Percentiles rank a stretch among this genome's conserved stretches.
phyloP scores from a whole-genome alignment of 75 land plant genomes.

The Selaginella tamariscina region DNA sequence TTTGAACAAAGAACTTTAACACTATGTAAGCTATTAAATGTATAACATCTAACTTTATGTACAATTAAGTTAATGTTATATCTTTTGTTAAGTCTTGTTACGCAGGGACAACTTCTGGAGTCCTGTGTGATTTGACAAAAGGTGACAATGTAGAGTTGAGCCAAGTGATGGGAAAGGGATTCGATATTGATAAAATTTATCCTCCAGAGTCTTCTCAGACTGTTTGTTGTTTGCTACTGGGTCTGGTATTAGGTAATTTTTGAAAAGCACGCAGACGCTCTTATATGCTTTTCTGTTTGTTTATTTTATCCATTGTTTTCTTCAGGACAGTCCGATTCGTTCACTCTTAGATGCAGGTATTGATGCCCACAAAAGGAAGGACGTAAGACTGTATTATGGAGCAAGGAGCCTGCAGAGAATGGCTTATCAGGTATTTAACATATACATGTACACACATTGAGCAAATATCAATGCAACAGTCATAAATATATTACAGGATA shows the following conservation, averaged over 20 bases:
- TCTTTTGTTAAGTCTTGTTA: no score
- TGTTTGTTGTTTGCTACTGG: conserved; percentile 89
- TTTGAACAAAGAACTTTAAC: no score
- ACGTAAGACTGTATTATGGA: conserved; percentile 96
- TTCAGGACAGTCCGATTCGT: conserved; percentile 67
- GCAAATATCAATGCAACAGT: not conserved
- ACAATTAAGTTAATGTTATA: no score
- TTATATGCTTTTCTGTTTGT: not conserved
- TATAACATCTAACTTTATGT: no score
- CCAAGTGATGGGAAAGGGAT: conserved; percentile 75
- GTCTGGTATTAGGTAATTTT: conserved; percentile 74
- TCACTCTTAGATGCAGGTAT: conserved; percentile 87
- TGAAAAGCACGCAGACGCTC: not conserved
- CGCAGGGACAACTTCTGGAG: conserved; percentile 66
- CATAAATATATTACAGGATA: conserved; percentile 42
- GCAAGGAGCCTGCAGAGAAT: conserved; percentile 76
- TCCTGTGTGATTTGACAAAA: conserved; percentile 49
- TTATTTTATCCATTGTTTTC: not conserved
- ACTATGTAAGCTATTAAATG: no score
- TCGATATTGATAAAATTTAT: conserved; percentile 36
- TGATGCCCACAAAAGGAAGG: conserved; percentile 50
- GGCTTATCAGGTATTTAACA: conserved; percentile 76
- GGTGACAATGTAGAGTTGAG: conserved; percentile 83
- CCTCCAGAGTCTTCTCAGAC: conserved; percentile 45
- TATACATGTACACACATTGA: not conserved